These are phyloP conservation scores for Pseudozyma flocculosa DNA, from an alignment of 1,284 basidiomycete genomes.

Conservation along the genomic window DNA sequence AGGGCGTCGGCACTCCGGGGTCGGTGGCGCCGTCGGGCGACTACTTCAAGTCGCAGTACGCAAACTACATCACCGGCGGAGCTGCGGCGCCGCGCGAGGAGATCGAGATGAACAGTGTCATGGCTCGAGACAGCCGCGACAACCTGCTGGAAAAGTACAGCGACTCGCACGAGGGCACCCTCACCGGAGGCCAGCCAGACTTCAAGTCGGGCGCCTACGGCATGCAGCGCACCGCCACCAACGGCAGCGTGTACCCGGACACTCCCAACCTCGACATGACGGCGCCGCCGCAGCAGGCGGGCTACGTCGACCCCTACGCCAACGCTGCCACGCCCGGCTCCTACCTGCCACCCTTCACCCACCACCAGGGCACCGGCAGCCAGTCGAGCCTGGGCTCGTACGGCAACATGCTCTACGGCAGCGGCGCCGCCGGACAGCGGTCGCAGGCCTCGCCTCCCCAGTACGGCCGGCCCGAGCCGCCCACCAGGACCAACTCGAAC, in stretches of 20 bases:
- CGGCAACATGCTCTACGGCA: constrained; percentile 26
- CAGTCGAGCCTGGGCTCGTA: constrained; percentile 36
- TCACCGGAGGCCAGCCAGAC: constrained; percentile 24
- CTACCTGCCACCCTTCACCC: constrained; percentile 15
- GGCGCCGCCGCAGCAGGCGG: constrained; percentile 6
- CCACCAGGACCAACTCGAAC: neutral
- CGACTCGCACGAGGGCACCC: constrained; percentile 28
- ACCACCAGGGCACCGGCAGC: constrained; percentile 21
- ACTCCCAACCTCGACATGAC: neutral
- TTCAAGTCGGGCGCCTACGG: constrained; percentile 17
- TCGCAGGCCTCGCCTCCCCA: neutral
- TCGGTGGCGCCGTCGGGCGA: constrained; percentile 13
- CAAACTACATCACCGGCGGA: constrained; percentile 41
- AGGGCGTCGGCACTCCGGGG: constrained; percentile 15
- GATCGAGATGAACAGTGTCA: constrained; percentile 43
- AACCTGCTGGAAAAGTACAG: constrained; percentile 50
- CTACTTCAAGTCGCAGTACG: constrained; percentile 46
- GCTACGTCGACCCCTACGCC: constrained; percentile 23
- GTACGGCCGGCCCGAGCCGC: neutral
- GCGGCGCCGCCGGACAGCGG: constrained; percentile 3
- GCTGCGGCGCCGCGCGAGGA: constrained; percentile 26
- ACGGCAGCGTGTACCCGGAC: constrained; percentile 10
- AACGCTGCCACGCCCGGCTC: constrained; percentile 3
- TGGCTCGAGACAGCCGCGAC: constrained; percentile 38
- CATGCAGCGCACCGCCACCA: constrained; percentile 10